These are phyloP conservation scores for Plantago ovata DNA, from an alignment of 257 asterid genomes.

Conservation along the genomic window DNA sequence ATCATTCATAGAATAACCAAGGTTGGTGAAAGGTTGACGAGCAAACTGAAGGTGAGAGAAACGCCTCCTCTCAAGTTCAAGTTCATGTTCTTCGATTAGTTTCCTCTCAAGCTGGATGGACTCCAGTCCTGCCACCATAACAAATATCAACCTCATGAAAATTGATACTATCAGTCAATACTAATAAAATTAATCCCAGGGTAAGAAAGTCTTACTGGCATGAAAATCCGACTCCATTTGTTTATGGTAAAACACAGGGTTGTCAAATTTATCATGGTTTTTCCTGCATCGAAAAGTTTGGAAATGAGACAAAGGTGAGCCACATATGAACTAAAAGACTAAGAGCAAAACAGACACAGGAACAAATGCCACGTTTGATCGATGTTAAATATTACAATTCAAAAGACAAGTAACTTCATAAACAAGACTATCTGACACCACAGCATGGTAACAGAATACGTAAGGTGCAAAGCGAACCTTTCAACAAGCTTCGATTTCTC, in stretches of 20 bases:
- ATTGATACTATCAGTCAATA: neutral
- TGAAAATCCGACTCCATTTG: conserved; percentile 44
- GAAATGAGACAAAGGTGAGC: neutral
- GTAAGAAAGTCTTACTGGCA: conserved; percentile 35
- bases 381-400: neutral
- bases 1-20: conserved; percentile 45
- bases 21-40: conserved; percentile 27
- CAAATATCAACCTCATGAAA: neutral
- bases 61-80: conserved; percentile 55
- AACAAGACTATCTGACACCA: neutral
- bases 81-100: conserved; percentile 44
- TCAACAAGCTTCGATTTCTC: conserved; percentile 69
- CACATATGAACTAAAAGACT: neutral
- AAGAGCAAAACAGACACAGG: neutral
- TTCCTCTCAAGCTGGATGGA: conserved; percentile 46
- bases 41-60: conserved; percentile 56
- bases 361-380: neutral
- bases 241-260: conserved; percentile 39
- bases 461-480: conserved; percentile 33
- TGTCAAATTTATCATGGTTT: conserved; percentile 50
- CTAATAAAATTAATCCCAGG: neutral
- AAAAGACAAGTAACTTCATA: neutral
- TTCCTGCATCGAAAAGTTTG: conserved; percentile 42
- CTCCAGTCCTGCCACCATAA: conserved; percentile 44
- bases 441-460: neutral